Evolutionary conservation across 2,329 filamentous ascomycete species (phyloP).

Genomic region (Aspergillus arachidicola): DNA sequence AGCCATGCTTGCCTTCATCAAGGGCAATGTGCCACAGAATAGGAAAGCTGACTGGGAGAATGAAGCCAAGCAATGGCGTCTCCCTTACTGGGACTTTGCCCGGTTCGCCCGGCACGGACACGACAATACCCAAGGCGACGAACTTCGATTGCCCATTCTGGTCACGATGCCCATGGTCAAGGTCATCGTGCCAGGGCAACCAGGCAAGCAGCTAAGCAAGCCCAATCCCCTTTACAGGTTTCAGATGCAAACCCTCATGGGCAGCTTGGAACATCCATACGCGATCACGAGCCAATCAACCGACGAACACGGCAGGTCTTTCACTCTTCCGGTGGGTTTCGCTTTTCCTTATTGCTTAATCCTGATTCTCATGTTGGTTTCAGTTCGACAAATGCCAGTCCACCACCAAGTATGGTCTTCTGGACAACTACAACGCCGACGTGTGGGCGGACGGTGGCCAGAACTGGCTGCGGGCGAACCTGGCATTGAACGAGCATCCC

Average conservation of each 20-base stretch:
- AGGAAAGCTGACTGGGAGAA: not conserved
- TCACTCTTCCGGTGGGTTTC: no score
- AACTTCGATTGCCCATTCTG: not conserved
- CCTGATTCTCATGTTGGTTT: not conserved
- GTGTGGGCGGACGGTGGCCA: not conserved
- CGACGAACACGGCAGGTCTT: not conserved
- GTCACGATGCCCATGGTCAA: not conserved
- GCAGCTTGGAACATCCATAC: not conserved
- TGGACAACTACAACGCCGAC: not conserved
- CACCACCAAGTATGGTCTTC: not conserved
- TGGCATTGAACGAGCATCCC: not conserved
- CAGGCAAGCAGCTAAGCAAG: no score
- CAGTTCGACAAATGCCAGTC: not conserved
- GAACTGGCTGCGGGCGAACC: not conserved
- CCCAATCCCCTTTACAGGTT: not conserved
- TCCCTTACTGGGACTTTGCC: conserved; percentile 4
- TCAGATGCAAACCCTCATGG: not conserved
- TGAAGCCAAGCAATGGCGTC: not conserved
- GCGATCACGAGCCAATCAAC: not conserved
- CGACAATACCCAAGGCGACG: not conserved
- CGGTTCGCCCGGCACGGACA: not conserved
- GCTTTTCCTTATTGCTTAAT: not conserved
- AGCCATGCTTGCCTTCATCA: not conserved
- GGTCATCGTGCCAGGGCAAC: no score
- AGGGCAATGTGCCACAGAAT: not conserved